A percentile compares a stretch with the other conserved stretches of the same genome.
phyloP scores from a whole-genome alignment of 495 filamentous ascomycete genomes.

The Annulohypoxylon moriforme region DNA sequence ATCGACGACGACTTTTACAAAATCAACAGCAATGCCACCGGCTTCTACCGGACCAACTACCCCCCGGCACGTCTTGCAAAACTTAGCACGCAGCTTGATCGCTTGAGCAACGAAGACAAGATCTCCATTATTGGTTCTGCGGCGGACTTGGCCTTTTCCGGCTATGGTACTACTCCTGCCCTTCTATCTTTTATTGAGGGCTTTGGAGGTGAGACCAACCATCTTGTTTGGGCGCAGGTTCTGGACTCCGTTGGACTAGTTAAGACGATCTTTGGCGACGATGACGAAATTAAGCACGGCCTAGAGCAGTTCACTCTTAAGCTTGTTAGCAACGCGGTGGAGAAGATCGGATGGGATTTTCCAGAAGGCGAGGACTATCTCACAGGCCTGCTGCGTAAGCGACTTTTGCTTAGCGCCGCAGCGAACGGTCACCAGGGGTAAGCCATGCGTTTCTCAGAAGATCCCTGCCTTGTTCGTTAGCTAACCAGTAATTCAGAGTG shows the following conservation, averaged over 20 bases:
- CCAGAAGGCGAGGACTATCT: conserved; percentile 81
- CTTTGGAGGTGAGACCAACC: conserved; percentile 82
- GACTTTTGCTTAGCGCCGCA: conserved; percentile 80
- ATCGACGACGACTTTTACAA: conserved; percentile 89
- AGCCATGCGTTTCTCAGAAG: conserved; percentile 42
- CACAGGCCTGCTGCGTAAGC: conserved; percentile 79
- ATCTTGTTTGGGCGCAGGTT: conserved; percentile 90
- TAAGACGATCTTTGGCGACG: conserved; percentile 63
- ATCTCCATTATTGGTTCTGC: conserved; percentile 92
- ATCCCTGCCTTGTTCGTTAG: background rate
- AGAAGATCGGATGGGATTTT: conserved; percentile 89
- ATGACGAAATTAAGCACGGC: conserved; percentile 66
- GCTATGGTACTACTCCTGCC: conserved; percentile 80
- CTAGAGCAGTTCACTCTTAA: conserved; percentile 79
- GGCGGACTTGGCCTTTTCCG: conserved; percentile 88
- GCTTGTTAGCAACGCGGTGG: conserved; percentile 75
- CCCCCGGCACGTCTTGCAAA: conserved; percentile 79
- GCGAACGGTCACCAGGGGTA: conserved; percentile 77
- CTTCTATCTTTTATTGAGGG: conserved; percentile 83
- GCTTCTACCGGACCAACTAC: conserved; percentile 95
- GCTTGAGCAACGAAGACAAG: conserved; percentile 85
- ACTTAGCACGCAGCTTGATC: conserved; percentile 77
- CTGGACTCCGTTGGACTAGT: conserved; percentile 70
- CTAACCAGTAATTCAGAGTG: conserved; percentile 59
- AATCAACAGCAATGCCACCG: conserved; percentile 86